Percentiles rank a stretch among this genome's conserved stretches.
Evolutionary conservation across 2,329 filamentous ascomycete genomes (phyloP).

Genomic region (Pezicula carpinea): DNA sequence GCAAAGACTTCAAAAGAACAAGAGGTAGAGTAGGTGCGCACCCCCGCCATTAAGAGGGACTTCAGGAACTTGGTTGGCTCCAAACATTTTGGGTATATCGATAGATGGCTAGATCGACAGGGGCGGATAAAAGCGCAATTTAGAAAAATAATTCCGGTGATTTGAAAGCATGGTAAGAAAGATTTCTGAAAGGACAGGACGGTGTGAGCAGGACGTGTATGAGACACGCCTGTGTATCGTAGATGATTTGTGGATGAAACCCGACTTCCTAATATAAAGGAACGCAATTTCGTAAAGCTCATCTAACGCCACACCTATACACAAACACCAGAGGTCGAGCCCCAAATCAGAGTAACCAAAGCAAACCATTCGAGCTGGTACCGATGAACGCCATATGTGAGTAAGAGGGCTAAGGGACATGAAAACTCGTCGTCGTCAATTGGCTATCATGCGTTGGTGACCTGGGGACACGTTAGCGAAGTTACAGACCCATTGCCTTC

Average conservation of each 20-base stretch:
- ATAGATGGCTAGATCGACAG: neutral
- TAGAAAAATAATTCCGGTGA: slow-evolving; percentile 4
- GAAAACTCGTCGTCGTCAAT: slow-evolving; percentile 35
- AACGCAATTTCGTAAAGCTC: slow-evolving; percentile 22
- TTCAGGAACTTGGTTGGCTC: neutral
- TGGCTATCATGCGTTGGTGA: slow-evolving; percentile 52
- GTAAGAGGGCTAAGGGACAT: slow-evolving; percentile 24
- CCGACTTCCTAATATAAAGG: slow-evolving; percentile 11
- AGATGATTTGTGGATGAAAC: slow-evolving; percentile 15
- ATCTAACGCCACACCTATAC: slow-evolving; percentile 27
- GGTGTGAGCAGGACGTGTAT: slow-evolving; percentile 18
- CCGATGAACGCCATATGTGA: slow-evolving; percentile 24
- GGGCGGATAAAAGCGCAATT: slow-evolving; percentile 3
- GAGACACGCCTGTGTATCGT: slow-evolving; percentile 15
- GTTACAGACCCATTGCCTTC: slow-evolving; percentile 4
- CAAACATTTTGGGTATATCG: neutral
- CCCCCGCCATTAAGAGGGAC: neutral
- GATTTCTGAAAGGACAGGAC: slow-evolving; percentile 28
- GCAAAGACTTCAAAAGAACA: slow-evolving; percentile 1
- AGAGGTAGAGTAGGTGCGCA: neutral
- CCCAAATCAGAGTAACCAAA: slow-evolving; percentile 18
- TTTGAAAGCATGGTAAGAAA: slow-evolving; percentile 5
- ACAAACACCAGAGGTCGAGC: slow-evolving; percentile 22
- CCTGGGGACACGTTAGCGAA: slow-evolving; percentile 31
- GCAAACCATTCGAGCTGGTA: slow-evolving; percentile 19